Evolutionary conservation across 2,329 filamentous ascomycete species (phyloP).

Genomic region (Neophaeococcomyces mojaviensis): DNA sequence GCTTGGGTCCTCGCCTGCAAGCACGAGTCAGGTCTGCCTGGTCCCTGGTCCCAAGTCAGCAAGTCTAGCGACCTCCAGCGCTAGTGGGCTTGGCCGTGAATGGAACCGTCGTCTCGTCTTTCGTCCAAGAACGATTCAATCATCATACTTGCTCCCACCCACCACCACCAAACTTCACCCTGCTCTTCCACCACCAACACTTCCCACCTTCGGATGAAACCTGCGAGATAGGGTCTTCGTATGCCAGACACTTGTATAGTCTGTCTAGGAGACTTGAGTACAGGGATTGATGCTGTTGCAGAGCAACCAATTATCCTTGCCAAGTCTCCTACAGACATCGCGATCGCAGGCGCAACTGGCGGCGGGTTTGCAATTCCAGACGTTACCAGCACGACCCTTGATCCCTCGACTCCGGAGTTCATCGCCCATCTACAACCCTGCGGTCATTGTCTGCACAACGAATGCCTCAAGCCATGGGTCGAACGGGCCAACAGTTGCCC

Average conservation of each 20-base stretch:
- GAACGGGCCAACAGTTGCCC: conserved; percentile 96
- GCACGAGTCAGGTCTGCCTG: too few relatives aligned
- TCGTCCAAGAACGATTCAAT: conserved; percentile 10
- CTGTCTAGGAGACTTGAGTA: conserved; percentile 62
- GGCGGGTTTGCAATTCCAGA: conserved; percentile 28
- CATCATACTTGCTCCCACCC: conserved; percentile 12
- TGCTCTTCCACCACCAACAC: conserved; percentile 17
- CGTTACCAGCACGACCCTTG: conserved; percentile 24
- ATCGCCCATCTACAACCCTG: conserved; percentile 65
- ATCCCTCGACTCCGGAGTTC: conserved; percentile 23
- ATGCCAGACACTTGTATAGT: conserved; percentile 64
- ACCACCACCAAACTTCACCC: conserved; percentile 21
- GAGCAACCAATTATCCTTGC: conserved; percentile 35
- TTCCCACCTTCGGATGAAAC: conserved; percentile 25
- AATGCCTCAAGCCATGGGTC: conserved; percentile 88
- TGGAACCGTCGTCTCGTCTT: not conserved
- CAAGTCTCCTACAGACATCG: conserved; percentile 29
- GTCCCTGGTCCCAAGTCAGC: too few relatives aligned
- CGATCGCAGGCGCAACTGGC: conserved; percentile 19
- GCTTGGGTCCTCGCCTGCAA: too few relatives aligned
- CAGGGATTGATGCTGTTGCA: conserved; percentile 46
- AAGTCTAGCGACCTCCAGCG: too few relatives aligned
- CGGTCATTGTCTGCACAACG: conserved; percentile 85
- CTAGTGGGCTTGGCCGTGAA: not conserved
- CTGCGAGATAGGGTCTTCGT: conserved; percentile 28